These are phyloP conservation scores for Pseudocercospora macadamiae DNA, from an alignment of 2,329 filamentous ascomycete species.

Conservation along the genomic window DNA sequence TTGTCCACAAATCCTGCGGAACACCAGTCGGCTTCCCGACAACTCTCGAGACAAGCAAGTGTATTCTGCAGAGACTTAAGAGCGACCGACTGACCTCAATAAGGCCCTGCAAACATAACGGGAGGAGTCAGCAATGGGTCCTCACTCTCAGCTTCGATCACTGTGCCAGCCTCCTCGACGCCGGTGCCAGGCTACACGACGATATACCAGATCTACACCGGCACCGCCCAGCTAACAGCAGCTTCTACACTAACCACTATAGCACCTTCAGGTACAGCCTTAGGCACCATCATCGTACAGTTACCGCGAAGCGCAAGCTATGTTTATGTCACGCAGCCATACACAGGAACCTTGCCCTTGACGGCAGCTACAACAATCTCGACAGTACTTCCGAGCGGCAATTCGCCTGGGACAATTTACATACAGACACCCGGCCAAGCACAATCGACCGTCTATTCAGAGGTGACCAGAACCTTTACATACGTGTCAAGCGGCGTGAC, in stretches of 20 bases:
- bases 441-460: not conserved
- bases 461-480: not conserved
- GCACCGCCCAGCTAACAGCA: slow-evolving; percentile 1
- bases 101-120: not conserved
- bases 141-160: not conserved
- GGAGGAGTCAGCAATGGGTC: not conserved
- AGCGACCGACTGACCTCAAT: not conserved
- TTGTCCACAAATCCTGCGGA: slow-evolving; percentile 18
- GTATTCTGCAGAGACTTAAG: not conserved
- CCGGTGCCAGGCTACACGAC: not conserved
- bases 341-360: slow-evolving; percentile 67
- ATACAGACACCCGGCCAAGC: not conserved
- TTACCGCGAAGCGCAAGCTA: slow-evolving; percentile 51
- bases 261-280: slow-evolving; percentile 1
- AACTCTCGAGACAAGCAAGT: slow-evolving; percentile 7
- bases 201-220: not conserved
- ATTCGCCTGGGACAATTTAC: not conserved
- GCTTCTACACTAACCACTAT: slow-evolving; percentile 7
- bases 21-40: slow-evolving; percentile 17
- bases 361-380: not conserved
- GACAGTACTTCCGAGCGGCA: not conserved
- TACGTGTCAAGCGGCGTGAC: slow-evolving; percentile 3
- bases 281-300: slow-evolving; percentile 8
- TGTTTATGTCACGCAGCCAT: slow-evolving; percentile 86
- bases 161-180: not conserved